A percentile compares a stretch with the other conserved stretches of the same genome.
Evolutionary conservation across 352 stramenopile genomes (phyloP).

Genomic region (Globisporangium emineosum): DNA sequence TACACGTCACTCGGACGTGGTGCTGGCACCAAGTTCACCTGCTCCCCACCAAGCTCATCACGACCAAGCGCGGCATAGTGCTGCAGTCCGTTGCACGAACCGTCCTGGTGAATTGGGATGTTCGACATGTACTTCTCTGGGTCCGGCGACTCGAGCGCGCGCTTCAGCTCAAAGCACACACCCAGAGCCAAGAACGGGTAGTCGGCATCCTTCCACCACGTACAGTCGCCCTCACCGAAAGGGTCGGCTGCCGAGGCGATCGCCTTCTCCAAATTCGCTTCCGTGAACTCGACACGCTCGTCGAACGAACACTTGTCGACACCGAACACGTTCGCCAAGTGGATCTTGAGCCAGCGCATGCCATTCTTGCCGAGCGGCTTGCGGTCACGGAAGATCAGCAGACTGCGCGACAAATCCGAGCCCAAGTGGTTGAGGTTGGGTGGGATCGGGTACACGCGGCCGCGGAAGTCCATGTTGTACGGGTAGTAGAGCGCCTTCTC

Average conservation of each 20-base stretch:
- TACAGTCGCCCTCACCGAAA: conserved; percentile 66
- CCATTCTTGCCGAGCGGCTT: conserved; percentile 94
- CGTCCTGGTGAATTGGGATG: conserved; percentile 97
- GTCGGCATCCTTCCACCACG: conserved; percentile 97
- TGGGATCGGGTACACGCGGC: conserved; percentile 97
- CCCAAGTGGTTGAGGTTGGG: conserved; percentile 99
- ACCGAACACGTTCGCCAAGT: conserved; percentile 90
- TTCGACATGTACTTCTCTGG: conserved; percentile 94
- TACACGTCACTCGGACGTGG: conserved; percentile 98
- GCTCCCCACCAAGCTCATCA: conserved; percentile 91
- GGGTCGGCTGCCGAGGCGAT: conserved; percentile 87
- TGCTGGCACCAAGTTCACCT: conserved; percentile 96
- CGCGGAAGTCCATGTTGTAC: conserved; percentile 99
- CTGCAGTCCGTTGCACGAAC: background rate
- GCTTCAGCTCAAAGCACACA: conserved; percentile 95
- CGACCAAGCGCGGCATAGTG: conserved; percentile 96
- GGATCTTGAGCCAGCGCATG: conserved; percentile 98
- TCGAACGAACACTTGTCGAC: conserved; percentile 83
- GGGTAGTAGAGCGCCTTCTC: conserved; percentile 98
- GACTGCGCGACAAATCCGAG: conserved; percentile 96
- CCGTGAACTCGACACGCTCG: conserved; percentile 93
- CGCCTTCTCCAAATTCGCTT: conserved; percentile 95
- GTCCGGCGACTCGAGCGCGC: conserved; percentile 88
- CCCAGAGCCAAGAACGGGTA: conserved; percentile 97
- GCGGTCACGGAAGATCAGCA: conserved; percentile 94